These are phyloP conservation scores for Haematococcus lacustris DNA, from an alignment of 139 green algal species.

Conservation along the genomic window DNA sequence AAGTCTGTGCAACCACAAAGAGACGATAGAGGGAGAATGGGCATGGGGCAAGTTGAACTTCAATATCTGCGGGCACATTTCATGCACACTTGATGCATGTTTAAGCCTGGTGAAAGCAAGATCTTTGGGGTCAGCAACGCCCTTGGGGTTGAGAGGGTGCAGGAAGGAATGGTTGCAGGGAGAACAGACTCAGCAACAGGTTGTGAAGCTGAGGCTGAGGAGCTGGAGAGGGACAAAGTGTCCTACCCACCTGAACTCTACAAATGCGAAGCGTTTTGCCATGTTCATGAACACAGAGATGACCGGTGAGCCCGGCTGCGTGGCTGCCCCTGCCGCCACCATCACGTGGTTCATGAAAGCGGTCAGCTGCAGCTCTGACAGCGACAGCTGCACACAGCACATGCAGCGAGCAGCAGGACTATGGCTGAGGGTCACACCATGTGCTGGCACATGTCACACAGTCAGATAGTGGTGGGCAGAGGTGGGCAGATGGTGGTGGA, in stretches of 20 bases:
- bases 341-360: slow-evolving; percentile 26
- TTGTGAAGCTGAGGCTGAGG: background rate
- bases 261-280: slow-evolving; percentile 90
- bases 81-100: too few relatives aligned
- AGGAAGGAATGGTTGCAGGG: background rate
- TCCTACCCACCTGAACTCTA: slow-evolving; percentile 66
- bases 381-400: too few relatives aligned
- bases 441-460: too few relatives aligned
- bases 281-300: slow-evolving; percentile 79
- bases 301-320: slow-evolving; percentile 17
- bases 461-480: too few relatives aligned
- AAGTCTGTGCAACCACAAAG: too few relatives aligned
- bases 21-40: background rate
- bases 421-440: too few relatives aligned
- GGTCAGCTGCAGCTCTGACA: slow-evolving; percentile 15
- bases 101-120: background rate
- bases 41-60: background rate
- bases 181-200: background rate
- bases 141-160: background rate
- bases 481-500: too few relatives aligned
- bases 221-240: background rate
- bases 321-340: slow-evolving; percentile 12
- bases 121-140: background rate
- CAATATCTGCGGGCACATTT: background rate
- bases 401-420: too few relatives aligned